Conservation (phyloP, 768 basidiomycete genomes). For the Galerina sulciceps region DNA sequence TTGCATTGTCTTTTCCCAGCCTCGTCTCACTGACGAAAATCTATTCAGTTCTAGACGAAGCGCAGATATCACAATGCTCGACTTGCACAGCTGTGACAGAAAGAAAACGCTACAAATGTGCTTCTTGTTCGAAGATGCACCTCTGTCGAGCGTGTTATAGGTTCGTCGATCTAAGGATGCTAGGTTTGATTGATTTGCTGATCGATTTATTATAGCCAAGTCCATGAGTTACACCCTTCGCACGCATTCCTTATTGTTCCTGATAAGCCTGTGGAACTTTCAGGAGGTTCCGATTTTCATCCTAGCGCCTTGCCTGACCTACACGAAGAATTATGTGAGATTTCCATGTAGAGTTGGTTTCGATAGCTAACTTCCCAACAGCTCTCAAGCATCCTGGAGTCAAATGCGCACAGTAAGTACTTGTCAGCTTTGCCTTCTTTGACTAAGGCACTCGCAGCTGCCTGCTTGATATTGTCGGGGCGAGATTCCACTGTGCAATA, state of each 20-base stretch:
- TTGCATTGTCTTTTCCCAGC: neutral
- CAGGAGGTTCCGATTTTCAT: constrained; percentile 43
- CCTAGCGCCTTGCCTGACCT: constrained; percentile 38
- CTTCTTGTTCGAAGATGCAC: constrained; percentile 77
- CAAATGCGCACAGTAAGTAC: constrained; percentile 78
- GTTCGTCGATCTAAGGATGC: constrained; percentile 38
- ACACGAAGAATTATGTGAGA: constrained; percentile 66
- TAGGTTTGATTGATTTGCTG: neutral
- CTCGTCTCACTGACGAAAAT: neutral
- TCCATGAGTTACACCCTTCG: constrained; percentile 89
- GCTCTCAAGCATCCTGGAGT: constrained; percentile 81
- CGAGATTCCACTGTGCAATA: constrained; percentile 90
- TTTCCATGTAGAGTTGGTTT: neutral
- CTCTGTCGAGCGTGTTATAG: constrained; percentile 85
- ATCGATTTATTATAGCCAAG: constrained; percentile 56
- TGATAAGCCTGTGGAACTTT: constrained; percentile 52
- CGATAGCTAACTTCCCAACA: constrained; percentile 28
- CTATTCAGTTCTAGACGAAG: constrained; percentile 67
- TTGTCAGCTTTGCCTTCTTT: neutral
- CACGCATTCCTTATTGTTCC: constrained; percentile 86
- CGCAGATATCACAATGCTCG: constrained; percentile 67
- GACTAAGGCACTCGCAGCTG: constrained; percentile 55
- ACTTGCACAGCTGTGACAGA: constrained; percentile 73
- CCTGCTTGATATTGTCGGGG: constrained; percentile 87
- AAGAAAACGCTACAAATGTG: constrained; percentile 81